Evolutionary conservation across 352 stramenopile genomes (phyloP).

Genomic region (Thalassiosira hispida): DNA sequence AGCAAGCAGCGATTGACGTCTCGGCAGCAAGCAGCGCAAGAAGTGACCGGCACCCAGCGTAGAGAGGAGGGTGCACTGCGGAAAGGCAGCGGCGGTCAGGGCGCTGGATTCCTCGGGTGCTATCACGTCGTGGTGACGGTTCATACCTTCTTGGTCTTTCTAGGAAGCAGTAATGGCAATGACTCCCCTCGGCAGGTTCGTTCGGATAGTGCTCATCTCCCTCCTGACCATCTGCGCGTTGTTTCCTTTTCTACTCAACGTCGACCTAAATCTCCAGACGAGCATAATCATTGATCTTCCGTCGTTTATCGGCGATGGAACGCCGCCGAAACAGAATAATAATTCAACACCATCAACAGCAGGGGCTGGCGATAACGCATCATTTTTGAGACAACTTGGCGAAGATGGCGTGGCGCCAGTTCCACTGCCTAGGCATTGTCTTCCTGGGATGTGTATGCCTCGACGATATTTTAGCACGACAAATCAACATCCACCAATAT

Average conservation of each 20-base stretch:
- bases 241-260: conserved; percentile 16
- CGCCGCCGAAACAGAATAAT: not conserved
- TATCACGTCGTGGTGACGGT: too few species aligned
- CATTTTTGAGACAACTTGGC: conserved; percentile 5
- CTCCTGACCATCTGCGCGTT: conserved; percentile 15
- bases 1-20: too few species aligned
- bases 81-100: too few species aligned
- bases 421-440: conserved; percentile 2
- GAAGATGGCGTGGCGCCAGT: conserved; percentile 7
- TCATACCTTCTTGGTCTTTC: too few species aligned
- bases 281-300: not conserved
- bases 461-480: conserved; percentile 51
- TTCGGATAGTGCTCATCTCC: conserved; percentile 11
- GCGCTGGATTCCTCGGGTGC: too few species aligned
- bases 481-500: conserved; percentile 32
- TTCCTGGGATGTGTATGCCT: conserved; percentile 26
- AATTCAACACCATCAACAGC: not conserved
- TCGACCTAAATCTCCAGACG: not conserved
- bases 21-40: too few species aligned
- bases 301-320: not conserved
- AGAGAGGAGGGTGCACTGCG: too few species aligned
- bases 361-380: not conserved
- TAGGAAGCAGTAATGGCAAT: too few species aligned
- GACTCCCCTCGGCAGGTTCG: too few species aligned
- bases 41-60: too few species aligned